Evolutionary conservation across 129 eudicot genomes (phyloP).

Genomic region (Logfia minima): DNA sequence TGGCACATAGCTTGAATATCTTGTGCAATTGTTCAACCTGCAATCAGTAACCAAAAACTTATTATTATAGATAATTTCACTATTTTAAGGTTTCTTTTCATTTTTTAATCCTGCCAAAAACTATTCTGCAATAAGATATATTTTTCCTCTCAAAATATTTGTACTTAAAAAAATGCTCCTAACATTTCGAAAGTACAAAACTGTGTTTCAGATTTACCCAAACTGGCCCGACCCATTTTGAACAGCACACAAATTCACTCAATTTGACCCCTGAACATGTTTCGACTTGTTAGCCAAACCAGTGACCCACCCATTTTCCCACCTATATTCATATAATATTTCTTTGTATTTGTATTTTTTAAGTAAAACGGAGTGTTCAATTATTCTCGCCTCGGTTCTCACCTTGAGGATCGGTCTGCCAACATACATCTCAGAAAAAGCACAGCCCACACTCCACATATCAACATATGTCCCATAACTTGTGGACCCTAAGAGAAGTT

Average conservation of each 20-base stretch:
- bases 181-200: too few relatives aligned
- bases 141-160: too few relatives aligned
- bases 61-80: too few relatives aligned
- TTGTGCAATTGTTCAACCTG: conserved; percentile 90
- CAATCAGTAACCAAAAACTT: neutral
- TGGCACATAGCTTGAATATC: conserved; percentile 79
- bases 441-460: conserved; percentile 85
- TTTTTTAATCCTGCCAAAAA: too few relatives aligned
- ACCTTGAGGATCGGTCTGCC: conserved; percentile 78
- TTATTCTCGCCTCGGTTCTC: conserved; percentile 67
- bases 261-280: neutral
- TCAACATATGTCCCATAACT: conserved; percentile 58
- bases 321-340: neutral
- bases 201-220: too few relatives aligned
- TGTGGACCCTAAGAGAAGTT: conserved; percentile 72
- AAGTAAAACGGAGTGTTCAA: neutral
- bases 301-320: neutral
- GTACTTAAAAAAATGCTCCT: too few relatives aligned
- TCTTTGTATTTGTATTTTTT: neutral
- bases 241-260: too few relatives aligned
- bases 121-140: too few relatives aligned
- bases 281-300: neutral
- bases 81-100: too few relatives aligned
- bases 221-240: too few relatives aligned
- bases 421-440: conserved; percentile 61